Evolutionary conservation across 805 yeast species (phyloP).

Genomic region (Dipodascus geniculatus): DNA sequence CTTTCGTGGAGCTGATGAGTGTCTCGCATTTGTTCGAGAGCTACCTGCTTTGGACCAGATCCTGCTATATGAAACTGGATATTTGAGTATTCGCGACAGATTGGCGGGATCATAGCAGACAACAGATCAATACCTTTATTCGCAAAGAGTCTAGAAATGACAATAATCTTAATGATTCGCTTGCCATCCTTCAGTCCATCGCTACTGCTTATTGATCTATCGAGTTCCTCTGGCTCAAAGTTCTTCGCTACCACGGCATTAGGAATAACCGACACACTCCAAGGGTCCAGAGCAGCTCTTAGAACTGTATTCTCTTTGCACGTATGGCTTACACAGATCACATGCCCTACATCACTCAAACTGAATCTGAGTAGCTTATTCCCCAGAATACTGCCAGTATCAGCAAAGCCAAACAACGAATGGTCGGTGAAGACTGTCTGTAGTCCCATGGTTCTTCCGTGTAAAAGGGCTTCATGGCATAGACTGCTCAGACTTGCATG

Average conservation of each 20-base stretch:
- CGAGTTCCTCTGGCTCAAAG: constrained; percentile 36
- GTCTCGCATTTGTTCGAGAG: constrained; percentile 92
- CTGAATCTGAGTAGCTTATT: constrained; percentile 80
- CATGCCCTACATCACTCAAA: constrained; percentile 76
- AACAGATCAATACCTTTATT: constrained; percentile 92
- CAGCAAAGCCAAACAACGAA: constrained; percentile 88
- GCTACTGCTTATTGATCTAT: constrained; percentile 22
- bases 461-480: constrained; percentile 86
- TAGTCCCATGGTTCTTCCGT: constrained; percentile 86
- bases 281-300: constrained; percentile 72
- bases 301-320: constrained; percentile 93
- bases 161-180: constrained; percentile 60
- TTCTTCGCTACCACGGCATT: constrained; percentile 89
- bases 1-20: constrained; percentile 73
- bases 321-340: constrained; percentile 93
- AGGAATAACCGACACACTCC: constrained; percentile 78
- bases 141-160: constrained; percentile 84
- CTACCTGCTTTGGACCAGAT: constrained; percentile 91
- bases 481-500: constrained; percentile 84
- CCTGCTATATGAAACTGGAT: constrained; percentile 87
- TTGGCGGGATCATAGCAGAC: constrained; percentile 71
- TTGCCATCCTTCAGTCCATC: not conserved
- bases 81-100: constrained; percentile 50
- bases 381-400: constrained; percentile 69
- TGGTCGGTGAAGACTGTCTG: constrained; percentile 92